Conservation (phyloP, 2,329 filamentous ascomycete species). For the Verticillium longisporum region DNA sequence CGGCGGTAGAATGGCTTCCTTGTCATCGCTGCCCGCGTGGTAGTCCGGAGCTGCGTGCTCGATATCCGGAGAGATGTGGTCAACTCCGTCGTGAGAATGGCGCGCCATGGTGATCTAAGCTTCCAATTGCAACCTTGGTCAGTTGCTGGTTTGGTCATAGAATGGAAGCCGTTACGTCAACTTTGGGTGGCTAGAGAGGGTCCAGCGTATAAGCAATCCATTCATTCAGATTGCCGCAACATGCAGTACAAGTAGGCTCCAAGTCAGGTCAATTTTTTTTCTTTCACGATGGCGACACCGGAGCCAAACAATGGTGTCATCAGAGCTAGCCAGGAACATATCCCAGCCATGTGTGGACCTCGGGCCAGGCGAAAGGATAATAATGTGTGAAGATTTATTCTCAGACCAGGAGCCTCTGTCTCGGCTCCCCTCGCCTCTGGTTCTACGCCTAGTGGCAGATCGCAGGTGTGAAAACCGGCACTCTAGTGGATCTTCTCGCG, state of each 20-base stretch:
- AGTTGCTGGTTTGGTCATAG: not conserved
- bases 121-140: not conserved
- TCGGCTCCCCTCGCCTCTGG: not conserved
- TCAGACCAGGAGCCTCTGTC: not conserved
- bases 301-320: not conserved
- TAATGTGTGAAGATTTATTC: not conserved
- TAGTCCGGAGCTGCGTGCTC: not conserved
- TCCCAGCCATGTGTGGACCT: not conserved
- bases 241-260: not conserved
- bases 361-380: not conserved
- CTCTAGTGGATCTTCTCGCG: not conserved
- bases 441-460: not conserved
- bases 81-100: not conserved
- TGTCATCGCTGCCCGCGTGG: not conserved
- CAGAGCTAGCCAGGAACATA: not conserved
- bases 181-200: not conserved
- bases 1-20: constrained; percentile 8
- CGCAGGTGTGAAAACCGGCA: not conserved
- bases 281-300: not conserved
- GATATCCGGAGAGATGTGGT: not conserved
- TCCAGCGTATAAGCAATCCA: not conserved
- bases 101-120: not conserved
- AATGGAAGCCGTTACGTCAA: not conserved
- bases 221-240: not conserved
- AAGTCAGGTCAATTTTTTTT: not conserved